phyloP scores from a whole-genome alignment of 2,329 filamentous ascomycete genomes.

The Aspergillus tanneri region DNA sequence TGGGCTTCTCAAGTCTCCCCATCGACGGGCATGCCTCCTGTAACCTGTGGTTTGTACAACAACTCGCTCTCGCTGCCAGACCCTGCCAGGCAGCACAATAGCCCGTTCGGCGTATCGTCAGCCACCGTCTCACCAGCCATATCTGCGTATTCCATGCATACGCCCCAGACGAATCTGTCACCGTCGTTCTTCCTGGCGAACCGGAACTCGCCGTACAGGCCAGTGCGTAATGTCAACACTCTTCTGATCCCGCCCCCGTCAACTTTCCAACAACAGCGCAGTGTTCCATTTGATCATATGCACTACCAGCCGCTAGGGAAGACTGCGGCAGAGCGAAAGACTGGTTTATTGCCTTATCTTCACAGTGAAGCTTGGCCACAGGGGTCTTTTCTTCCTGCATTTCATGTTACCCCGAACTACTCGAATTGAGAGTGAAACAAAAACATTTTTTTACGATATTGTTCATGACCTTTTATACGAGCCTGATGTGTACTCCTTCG shows the following conservation, averaged over 20 bases:
- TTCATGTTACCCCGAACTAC: slow-evolving; percentile 31
- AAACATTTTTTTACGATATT: slow-evolving; percentile 22
- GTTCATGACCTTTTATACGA: slow-evolving; percentile 31
- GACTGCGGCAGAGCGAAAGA: slow-evolving; percentile 62
- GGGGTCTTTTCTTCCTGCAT: slow-evolving; percentile 33
- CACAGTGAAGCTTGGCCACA: slow-evolving; percentile 47
- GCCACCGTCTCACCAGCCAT: slow-evolving; percentile 65
- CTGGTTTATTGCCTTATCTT: slow-evolving; percentile 65
- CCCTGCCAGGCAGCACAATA: slow-evolving; percentile 46
- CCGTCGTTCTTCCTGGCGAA: slow-evolving; percentile 85
- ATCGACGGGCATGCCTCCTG: slow-evolving; percentile 31
- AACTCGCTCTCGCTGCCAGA: slow-evolving; percentile 33
- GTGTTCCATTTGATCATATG: slow-evolving; percentile 67
- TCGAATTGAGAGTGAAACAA: slow-evolving; percentile 21
- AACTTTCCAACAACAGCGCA: slow-evolving; percentile 71
- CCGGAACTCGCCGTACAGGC: slow-evolving; percentile 87
- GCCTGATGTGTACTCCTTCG: slow-evolving; percentile 22
- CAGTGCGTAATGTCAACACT: slow-evolving; percentile 83
- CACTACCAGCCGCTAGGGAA: slow-evolving; percentile 77
- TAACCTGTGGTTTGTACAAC: slow-evolving; percentile 32
- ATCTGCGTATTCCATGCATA: slow-evolving; percentile 60
- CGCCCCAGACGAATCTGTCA: slow-evolving; percentile 71
- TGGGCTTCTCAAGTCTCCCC: slow-evolving; percentile 49
- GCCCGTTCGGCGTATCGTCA: slow-evolving; percentile 54
- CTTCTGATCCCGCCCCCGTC: slow-evolving; percentile 86